Percentiles rank a stretch among this genome's conserved stretches.
Evolutionary conservation across 2,329 filamentous ascomycete species (phyloP).

Genomic region (Anthostomella pinea): DNA sequence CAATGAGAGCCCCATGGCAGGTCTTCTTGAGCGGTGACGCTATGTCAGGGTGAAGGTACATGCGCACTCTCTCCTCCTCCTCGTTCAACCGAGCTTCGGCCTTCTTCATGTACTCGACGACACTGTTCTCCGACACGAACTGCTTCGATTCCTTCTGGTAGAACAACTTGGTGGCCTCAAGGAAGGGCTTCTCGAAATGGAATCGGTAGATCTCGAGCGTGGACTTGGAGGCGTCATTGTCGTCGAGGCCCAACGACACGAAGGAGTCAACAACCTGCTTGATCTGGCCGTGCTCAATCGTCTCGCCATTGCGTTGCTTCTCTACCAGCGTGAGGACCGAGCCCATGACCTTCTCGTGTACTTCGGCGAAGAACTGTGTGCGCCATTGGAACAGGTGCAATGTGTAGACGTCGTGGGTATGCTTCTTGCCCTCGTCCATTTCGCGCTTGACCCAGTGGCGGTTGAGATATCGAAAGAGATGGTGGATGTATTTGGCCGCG

Average conservation of each 20-base stretch:
- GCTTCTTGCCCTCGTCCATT: conserved; percentile 98
- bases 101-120: conserved; percentile 99
- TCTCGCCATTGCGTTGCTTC: conserved; percentile 96
- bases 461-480: conserved; percentile 94
- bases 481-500: conserved; percentile 95
- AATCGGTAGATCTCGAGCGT: conserved; percentile 92
- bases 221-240: conserved; percentile 87
- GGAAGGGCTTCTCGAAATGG: conserved; percentile 91
- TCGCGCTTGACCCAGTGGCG: conserved; percentile 98
- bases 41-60: conserved; percentile 92
- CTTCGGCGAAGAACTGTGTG: conserved; percentile 79
- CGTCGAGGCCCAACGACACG: conserved; percentile 89
- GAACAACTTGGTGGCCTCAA: conserved; percentile 78
- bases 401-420: conserved; percentile 97
- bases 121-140: conserved; percentile 93
- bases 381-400: conserved; percentile 95
- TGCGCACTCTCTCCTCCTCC: conserved; percentile 87
- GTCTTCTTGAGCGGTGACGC: conserved; percentile 77
- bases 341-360: conserved; percentile 87
- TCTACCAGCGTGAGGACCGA: conserved; percentile 93
- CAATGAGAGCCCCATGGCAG: conserved; percentile 86
- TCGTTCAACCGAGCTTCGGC: conserved; percentile 85
- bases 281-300: conserved; percentile 94
- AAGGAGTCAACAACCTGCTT: conserved; percentile 97
- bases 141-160: conserved; percentile 91